These are phyloP conservation scores for Phaeolepiota aurea DNA, from an alignment of 768 basidiomycete species.

Conservation along the genomic window DNA sequence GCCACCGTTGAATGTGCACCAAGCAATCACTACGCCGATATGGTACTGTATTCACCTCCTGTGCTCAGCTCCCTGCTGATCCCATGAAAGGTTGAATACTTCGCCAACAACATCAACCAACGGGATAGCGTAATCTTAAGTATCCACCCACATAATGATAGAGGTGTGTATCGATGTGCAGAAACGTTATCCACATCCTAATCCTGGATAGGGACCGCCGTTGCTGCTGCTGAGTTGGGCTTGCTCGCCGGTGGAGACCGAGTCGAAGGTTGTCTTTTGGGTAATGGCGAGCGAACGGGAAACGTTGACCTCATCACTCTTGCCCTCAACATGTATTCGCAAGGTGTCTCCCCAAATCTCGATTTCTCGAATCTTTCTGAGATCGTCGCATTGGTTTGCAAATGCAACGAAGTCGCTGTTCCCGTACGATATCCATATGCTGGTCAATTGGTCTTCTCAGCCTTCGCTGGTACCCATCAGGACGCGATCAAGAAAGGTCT, in stretches of 20 bases:
- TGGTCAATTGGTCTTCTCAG: conserved; percentile 96
- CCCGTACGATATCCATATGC: conserved; percentile 97
- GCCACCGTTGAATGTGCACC: conserved; percentile 96
- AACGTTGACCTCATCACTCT: conserved; percentile 98
- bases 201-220: conserved; percentile 62
- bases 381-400: conserved; percentile 80
- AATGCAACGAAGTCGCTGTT: conserved; percentile 94
- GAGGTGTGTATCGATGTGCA: no score
- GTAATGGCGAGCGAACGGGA: conserved; percentile 97
- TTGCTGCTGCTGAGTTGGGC: conserved; percentile 91
- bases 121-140: conserved; percentile 87
- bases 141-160: conserved; percentile 95
- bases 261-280: conserved; percentile 94
- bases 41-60: conserved; percentile 36
- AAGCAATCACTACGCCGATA: conserved; percentile 97
- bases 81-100: conserved; percentile 75
- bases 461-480: conserved; percentile 98
- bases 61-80: neutral
- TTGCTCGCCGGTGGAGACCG: conserved; percentile 93
- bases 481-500: conserved; percentile 99
- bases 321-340: conserved; percentile 92
- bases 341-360: conserved; percentile 82
- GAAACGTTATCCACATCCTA: no score
- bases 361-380: conserved; percentile 89
- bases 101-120: conserved; percentile 78